These are phyloP conservation scores for Keqinozyma sinolaborantium DNA, from an alignment of 1,139 yeast species.

Conservation along the genomic window DNA sequence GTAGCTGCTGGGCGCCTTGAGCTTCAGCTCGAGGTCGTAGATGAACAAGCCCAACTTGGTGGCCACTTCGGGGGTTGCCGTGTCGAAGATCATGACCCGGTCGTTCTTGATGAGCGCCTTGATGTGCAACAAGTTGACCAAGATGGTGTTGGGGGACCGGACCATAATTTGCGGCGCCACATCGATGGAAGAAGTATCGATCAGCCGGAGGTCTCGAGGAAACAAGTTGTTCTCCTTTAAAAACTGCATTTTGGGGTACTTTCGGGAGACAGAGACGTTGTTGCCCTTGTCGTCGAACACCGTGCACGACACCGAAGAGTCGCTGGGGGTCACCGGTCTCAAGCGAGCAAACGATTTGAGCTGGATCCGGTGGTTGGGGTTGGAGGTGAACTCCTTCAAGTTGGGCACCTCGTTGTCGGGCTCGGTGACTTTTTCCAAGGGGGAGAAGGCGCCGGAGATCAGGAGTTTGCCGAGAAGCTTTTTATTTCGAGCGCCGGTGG, in stretches of 20 bases:
- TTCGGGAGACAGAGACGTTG: constrained; percentile 70
- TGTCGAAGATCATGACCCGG: constrained; percentile 78
- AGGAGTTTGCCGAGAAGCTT: constrained; percentile 2
- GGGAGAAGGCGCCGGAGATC: constrained; percentile 4
- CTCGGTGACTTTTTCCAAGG: constrained; percentile 9
- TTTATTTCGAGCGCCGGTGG: background rate
- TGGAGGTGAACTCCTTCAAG: constrained; percentile 13
- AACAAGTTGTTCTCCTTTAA: constrained; percentile 70
- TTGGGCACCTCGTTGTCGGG: constrained; percentile 9
- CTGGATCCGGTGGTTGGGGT: constrained; percentile 11
- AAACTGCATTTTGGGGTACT: constrained; percentile 72
- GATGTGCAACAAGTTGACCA: constrained; percentile 79
- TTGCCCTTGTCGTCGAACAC: constrained; percentile 73
- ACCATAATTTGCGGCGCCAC: constrained; percentile 86
- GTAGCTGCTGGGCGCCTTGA: constrained; percentile 38
- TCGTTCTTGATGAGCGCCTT: constrained; percentile 84
- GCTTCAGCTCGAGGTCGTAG: constrained; percentile 80
- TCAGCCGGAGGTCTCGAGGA: constrained; percentile 81
- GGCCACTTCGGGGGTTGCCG: constrained; percentile 53
- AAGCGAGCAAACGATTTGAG: constrained; percentile 24
- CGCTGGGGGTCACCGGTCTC: constrained; percentile 58
- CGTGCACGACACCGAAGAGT: constrained; percentile 60
- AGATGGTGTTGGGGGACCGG: constrained; percentile 66
- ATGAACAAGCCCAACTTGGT: constrained; percentile 72
- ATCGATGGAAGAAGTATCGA: constrained; percentile 85